phyloP scores from a whole-genome alignment of 2,329 filamentous ascomycete genomes.

The Aspergillus alliaceus region DNA sequence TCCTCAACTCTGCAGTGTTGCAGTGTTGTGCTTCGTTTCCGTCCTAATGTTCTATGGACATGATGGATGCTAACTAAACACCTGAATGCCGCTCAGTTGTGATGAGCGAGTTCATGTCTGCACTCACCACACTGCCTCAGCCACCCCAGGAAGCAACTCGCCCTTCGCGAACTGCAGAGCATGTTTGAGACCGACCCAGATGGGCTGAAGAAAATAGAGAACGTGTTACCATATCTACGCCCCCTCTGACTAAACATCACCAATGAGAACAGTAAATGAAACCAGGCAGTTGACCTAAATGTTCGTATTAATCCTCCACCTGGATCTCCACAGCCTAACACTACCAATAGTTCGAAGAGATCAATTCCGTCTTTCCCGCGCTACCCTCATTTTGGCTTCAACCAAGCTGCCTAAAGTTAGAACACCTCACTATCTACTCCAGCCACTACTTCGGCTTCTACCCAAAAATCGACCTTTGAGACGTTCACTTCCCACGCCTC shows the following conservation, averaged over 20 bases:
- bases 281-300: neutral
- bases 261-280: neutral
- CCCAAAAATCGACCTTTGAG: conserved; percentile 38
- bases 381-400: conserved; percentile 10
- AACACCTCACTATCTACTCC: conserved; percentile 42
- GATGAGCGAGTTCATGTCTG: neutral
- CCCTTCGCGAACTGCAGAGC: conserved; percentile 6
- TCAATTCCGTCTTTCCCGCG: conserved; percentile 5
- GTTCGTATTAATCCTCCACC: neutral
- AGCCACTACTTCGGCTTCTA: conserved; percentile 43
- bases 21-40: conserved; percentile 7
- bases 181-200: neutral
- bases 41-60: no score
- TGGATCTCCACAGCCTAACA: neutral
- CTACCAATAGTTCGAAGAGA: neutral
- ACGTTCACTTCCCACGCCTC: conserved; percentile 40
- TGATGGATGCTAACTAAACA: no score
- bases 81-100: neutral
- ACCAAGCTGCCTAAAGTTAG: conserved; percentile 15
- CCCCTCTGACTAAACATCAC: conserved; percentile 8
- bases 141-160: neutral
- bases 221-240: neutral
- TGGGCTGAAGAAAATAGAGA: neutral
- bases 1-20: conserved; percentile 2
- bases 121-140: neutral